phyloP scores from a whole-genome alignment of 139 green algal species.

The Closterium sp. region DNA sequence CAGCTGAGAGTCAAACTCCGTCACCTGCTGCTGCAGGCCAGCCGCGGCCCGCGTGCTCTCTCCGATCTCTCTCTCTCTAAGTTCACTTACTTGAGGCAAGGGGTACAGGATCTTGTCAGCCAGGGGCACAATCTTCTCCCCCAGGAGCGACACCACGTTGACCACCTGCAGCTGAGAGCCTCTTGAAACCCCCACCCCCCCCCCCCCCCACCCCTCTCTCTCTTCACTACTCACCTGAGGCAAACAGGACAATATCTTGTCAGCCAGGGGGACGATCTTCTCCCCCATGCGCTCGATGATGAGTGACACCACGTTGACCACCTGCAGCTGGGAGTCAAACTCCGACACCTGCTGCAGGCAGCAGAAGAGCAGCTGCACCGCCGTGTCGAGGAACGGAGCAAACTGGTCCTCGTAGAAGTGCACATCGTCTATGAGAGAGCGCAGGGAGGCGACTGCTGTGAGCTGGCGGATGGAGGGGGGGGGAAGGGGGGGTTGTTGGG shows the following conservation, averaged over 20 bases:
- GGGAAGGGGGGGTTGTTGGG: neutral
- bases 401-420: conserved; percentile 59
- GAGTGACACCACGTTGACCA: conserved; percentile 55
- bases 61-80: too few relatives aligned
- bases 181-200: conserved; percentile 51
- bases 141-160: conserved; percentile 53
- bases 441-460: conserved; percentile 26
- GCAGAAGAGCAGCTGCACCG: conserved; percentile 44
- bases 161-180: conserved; percentile 56
- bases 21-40: too few relatives aligned
- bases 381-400: conserved; percentile 39
- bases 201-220: too few relatives aligned
- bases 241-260: neutral
- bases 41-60: too few relatives aligned
- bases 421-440: conserved; percentile 48
- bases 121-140: conserved; percentile 48
- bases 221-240: neutral
- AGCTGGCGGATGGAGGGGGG: too few relatives aligned
- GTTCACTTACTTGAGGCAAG: neutral
- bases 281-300: conserved; percentile 55
- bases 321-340: conserved; percentile 56
- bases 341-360: conserved; percentile 50
- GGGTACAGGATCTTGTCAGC: neutral
- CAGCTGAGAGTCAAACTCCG: conserved; percentile 39
- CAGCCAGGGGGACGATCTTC: conserved; percentile 36